Base-by-base conservation (phyloP, 2,329 filamentous ascomycete genomes). In the Metarhizium robertsii region DNA sequence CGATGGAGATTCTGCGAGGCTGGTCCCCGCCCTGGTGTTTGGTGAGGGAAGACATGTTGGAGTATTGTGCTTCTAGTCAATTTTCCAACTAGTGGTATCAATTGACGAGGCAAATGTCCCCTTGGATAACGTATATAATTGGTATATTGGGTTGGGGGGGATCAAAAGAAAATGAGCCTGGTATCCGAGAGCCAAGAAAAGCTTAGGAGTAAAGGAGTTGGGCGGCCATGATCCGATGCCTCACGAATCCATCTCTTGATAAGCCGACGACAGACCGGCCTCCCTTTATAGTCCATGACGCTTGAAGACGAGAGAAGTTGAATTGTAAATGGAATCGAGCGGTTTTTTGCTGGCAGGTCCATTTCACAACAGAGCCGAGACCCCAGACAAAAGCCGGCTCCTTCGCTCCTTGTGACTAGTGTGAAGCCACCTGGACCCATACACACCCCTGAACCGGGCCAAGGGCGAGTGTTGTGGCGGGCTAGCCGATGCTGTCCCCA, bases 211-310 rank as follows among this genome's bases (percentile, higher is more conserved):
- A 2, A 8, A 10, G 18, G 43, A 46, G 4, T 18, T 6, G 43
- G 20, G 18, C 43, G 6, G 43, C 43, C 43, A 46, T 46, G 10
- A 25, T 25, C 16, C 2, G 18, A 25, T 46, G 18, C 11, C 18
- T 8, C 43, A 46, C 18, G 43, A 46, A 25, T 25, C 43, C 5
- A 46, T 20, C 14, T 25, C 1, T 4, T 11, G 16, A 46, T 7
- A 46, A 25, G 5, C 43, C 18, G 43, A n/a, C 18, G 18, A 46
- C 14, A 46, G 10, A 46, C 43, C 48, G 40, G 40, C 18, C 43
- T 5, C 47, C 40, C 52, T 57, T 57, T 57, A 57, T 57, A 57
- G 47, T 36, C 25, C 52, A 50, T 50, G 25, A 29, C n/a, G n/a
- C 10, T 16, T 43, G 52, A 54, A 52, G 34, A 6, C 34, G 25